Conservation (phyloP, 495 filamentous ascomycete genomes). For the Xylaria castorea region DNA sequence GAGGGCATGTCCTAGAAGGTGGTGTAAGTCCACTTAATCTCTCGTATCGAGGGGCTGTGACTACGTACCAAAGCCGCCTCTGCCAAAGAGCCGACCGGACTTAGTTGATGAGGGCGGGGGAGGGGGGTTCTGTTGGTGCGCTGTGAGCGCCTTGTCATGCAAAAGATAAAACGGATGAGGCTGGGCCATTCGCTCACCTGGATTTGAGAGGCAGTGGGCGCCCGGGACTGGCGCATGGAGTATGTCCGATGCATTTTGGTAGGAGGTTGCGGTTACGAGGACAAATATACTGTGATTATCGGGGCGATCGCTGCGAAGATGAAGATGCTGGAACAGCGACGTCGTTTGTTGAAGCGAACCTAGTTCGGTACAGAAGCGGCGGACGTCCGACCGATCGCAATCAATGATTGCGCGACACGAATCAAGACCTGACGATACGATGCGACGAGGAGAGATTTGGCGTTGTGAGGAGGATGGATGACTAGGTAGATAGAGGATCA, state of each 20-base stretch:
- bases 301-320: slow-evolving; percentile 20
- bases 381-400: not conserved
- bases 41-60: not conserved
- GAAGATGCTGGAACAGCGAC: not conserved
- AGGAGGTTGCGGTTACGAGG: not conserved
- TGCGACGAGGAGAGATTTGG: slow-evolving; percentile 14
- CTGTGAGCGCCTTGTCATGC: slow-evolving; percentile 27
- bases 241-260: slow-evolving; percentile 93
- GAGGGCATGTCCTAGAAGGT: slow-evolving; percentile 82
- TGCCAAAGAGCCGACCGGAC: slow-evolving; percentile 84
- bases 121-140: slow-evolving; percentile 78
- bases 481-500: too few species aligned
- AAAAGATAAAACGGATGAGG: not conserved
- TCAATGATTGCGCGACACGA: slow-evolving; percentile 1
- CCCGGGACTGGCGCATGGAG: slow-evolving; percentile 95
- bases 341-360: not conserved
- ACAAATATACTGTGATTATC: not conserved
- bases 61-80: slow-evolving; percentile 75
- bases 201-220: slow-evolving; percentile 73
- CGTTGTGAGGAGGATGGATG: not conserved
- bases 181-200: slow-evolving; percentile 42
- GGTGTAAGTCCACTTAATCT: slow-evolving; percentile 30
- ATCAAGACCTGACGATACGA: not conserved
- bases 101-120: slow-evolving; percentile 92
- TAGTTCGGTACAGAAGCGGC: not conserved